Conservation (phyloP, 495 filamentous ascomycete species). For the Trichoderma asperelloides region DNA sequence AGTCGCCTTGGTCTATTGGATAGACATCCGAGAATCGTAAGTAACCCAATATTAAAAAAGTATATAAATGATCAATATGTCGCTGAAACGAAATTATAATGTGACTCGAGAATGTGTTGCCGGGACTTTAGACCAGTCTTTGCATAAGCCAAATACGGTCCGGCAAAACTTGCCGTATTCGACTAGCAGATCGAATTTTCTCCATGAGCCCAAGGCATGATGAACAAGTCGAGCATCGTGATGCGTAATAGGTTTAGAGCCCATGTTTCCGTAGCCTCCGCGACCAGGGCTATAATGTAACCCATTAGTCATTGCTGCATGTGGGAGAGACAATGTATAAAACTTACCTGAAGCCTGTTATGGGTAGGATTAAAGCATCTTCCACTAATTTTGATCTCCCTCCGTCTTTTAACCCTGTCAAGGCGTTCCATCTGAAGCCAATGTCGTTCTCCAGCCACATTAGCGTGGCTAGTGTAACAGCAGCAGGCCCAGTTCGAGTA, state of each 20-base stretch:
- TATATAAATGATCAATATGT: too few species aligned
- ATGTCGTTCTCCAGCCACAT: not conserved
- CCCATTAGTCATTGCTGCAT: not conserved
- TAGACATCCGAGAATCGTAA: too few species aligned
- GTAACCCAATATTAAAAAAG: too few species aligned
- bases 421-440: not conserved
- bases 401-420: not conserved
- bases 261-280: not conserved
- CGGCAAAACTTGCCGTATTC: constrained; percentile 2
- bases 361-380: not conserved
- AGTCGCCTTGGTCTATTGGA: too few species aligned
- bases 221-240: not conserved
- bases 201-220: not conserved
- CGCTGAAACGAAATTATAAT: not conserved
- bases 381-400: not conserved
- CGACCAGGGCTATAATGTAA: not conserved
- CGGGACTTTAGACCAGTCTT: not conserved
- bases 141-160: not conserved
- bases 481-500: not conserved
- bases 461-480: not conserved
- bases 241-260: not conserved
- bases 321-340: not conserved
- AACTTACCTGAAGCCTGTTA: not conserved
- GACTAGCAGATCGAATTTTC: not conserved
- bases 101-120: not conserved